A percentile compares a stretch with the other conserved stretches of the same genome.
These are phyloP conservation scores for Penicillium sp. DNA, from an alignment of 2,329 filamentous ascomycete genomes.

Conservation along the genomic window DNA sequence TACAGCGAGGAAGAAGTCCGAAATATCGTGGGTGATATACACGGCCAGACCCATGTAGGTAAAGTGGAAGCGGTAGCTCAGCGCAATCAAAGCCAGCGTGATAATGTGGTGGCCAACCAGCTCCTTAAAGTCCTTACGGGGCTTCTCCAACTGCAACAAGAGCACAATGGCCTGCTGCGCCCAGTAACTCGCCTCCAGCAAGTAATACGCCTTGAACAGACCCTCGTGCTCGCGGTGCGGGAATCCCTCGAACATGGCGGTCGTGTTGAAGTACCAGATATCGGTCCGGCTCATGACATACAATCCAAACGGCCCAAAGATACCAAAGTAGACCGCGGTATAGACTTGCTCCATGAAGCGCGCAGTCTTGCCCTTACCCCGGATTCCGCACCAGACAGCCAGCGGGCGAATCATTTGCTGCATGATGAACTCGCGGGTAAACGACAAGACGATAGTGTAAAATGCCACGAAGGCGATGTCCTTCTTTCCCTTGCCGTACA, in stretches of 20 bases:
- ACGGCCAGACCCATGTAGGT: conserved; percentile 93
- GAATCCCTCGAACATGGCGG: conserved; percentile 86
- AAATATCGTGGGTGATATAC: conserved; percentile 93
- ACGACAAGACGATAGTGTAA: conserved; percentile 87
- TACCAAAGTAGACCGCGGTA: conserved; percentile 85
- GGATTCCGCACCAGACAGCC: conserved; percentile 72
- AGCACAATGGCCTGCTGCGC: conserved; percentile 91
- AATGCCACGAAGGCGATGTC: conserved; percentile 88
- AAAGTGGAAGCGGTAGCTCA: conserved; percentile 96
- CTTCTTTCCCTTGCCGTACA: conserved; percentile 88
- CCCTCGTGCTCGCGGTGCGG: conserved; percentile 82
- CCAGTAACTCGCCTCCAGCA: conserved; percentile 95
- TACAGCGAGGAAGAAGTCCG: conserved; percentile 93
- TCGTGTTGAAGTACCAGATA: conserved; percentile 94
- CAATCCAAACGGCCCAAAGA: conserved; percentile 82
- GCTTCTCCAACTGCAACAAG: conserved; percentile 86
- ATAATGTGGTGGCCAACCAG: conserved; percentile 91
- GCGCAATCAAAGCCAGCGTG: conserved; percentile 78
- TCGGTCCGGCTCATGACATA: conserved; percentile 92
- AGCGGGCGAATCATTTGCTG: conserved; percentile 82
- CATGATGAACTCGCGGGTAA: conserved; percentile 96
- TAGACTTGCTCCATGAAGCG: conserved; percentile 98
- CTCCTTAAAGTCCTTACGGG: conserved; percentile 93
- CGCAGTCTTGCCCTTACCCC: conserved; percentile 75
- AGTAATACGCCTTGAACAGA: conserved; percentile 91